phyloP scores from a whole-genome alignment of 1,284 basidiomycete genomes.

The Cutaneotrichosporon cutaneum region DNA sequence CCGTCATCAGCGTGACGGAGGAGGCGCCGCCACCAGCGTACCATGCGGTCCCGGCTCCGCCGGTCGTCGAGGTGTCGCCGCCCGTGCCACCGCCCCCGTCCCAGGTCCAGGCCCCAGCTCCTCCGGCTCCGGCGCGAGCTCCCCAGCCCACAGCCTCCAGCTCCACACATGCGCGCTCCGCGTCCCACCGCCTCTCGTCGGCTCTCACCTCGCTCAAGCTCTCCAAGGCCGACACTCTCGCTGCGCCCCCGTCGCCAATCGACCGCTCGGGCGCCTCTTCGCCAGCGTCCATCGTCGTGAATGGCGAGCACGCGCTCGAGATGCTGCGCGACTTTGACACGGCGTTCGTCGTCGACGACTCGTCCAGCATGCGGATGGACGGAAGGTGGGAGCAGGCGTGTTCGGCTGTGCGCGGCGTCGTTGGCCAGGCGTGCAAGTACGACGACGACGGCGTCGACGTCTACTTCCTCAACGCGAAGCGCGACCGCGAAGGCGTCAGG shows the following conservation, averaged over 20 bases:
- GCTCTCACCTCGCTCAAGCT: not conserved
- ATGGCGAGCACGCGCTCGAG: slow-evolving; percentile 24
- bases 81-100: not conserved
- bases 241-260: not conserved
- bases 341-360: slow-evolving; percentile 50
- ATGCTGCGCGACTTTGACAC: slow-evolving; percentile 48
- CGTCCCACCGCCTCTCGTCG: not conserved
- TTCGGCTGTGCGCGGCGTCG: slow-evolving; percentile 43
- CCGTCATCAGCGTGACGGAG: too few species aligned
- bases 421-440: slow-evolving; percentile 32
- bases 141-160: too few species aligned
- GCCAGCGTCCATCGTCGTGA: not conserved
- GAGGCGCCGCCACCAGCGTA: not conserved
- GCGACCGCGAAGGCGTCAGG: slow-evolving; percentile 38
- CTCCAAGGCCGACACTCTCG: not conserved
- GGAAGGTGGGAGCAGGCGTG: slow-evolving; percentile 45
- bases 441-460: slow-evolving; percentile 48
- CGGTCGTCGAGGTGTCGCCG: not conserved
- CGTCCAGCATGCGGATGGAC: slow-evolving; percentile 41
- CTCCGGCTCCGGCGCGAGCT: too few species aligned
- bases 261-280: not conserved
- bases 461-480: slow-evolving; percentile 50
- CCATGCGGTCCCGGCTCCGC: not conserved
- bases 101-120: too few species aligned
- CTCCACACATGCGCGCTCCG: not conserved